Evolutionary conservation across 345 rosid species (phyloP), one percentile per base, ranked within the genome.

Genomic region (Pseudoturritis turrita): DNA sequence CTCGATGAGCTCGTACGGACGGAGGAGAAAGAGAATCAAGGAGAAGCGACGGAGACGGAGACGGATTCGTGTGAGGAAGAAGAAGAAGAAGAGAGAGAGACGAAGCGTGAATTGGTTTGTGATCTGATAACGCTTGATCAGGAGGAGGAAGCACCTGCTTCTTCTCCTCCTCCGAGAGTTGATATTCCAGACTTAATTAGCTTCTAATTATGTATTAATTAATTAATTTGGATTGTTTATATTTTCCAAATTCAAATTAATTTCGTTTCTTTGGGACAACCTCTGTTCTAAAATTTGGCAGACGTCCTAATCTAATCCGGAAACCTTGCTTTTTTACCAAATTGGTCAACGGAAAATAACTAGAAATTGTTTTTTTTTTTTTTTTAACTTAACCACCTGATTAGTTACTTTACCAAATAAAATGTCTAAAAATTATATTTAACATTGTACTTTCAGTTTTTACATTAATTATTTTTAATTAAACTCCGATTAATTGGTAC

Each of bases 1-100:
- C 87, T 89, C 8, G 80, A 83, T 65, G 71, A 79, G 13, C 71
- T 87, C 5, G 75, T 89, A 52, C 39, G 50, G 11, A 83, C 86
- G 10, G 67, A 71, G 49, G 37, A 14, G 4, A 50, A 51, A 0
- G 22, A 44, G 5, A 14, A 39, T 7, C 47, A 11, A 36, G 13
- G 17, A 40, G 61, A 51, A 39, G 50, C 25, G 26, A 17, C 19
- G 35, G 53, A 50, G 22, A 22, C 10, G 5, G 69, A 46, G 23
- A 22, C 7, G 3, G 70, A 46, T 45, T 46, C 41, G 52, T 36
- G 26, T 21, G 62, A 52, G 33, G 33, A 65, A 9, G 67, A 18
- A 14, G 63, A 4, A 21, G 64, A 18, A 18, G 75, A 51, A 12
- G 70, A 31, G 19, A 40, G 2, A 13, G 61, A 58, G 47, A 50